Base-by-base conservation (phyloP, 257 asterid genomes). In the Ligustrum vulgare region DNA sequence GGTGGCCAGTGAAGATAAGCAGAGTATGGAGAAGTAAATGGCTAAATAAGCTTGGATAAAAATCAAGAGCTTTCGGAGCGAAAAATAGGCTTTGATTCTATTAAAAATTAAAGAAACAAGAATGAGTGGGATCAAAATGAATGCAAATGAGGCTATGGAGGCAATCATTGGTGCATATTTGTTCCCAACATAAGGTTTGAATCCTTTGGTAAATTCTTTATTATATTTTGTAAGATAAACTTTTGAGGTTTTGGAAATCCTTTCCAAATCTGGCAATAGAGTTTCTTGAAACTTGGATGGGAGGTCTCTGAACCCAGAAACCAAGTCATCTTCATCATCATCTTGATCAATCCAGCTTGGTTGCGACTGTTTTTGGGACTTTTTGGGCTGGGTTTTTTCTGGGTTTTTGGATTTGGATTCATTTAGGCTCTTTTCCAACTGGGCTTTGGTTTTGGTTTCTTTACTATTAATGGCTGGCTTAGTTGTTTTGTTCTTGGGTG, bases 21-120 rank as follows among this genome's bases (percentile, higher is more conserved):
- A 83, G 23, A 92, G 88, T n/a, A 94, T 94, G 15, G 96, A 78
- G 86, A 94, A 94, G 86, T 94, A 94, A 2, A 94, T 92, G 11
- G 97, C 85, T 47, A 94, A 80, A 33, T 94, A 94, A 22, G 89
- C 71, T 73, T 94, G 98, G 90, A 90, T 79, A 85, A 92, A 94
- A 8, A 94, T 92, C 37, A 94, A 49, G 11, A 94, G 84, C 28
- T 85, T 94, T 58, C 90, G 97, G 72, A 94, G 89, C 0, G 98
- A 92, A 68, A 94, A 94, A 37, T 87, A 92, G 72, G 98, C 92
- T 72, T 89, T 89, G 86, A 94, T 88, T 45, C 82, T 72, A 68
- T 66, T 86, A 87, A 94, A 90, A 23, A 92, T 81, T 56, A 94
- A 89, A 0, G 98, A 88, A 0, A 90, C 98, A 11, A 92, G 87